Evolutionary conservation across 139 green algal species (phyloP).

Genomic region (Tetradesmus lagerheimii): DNA sequence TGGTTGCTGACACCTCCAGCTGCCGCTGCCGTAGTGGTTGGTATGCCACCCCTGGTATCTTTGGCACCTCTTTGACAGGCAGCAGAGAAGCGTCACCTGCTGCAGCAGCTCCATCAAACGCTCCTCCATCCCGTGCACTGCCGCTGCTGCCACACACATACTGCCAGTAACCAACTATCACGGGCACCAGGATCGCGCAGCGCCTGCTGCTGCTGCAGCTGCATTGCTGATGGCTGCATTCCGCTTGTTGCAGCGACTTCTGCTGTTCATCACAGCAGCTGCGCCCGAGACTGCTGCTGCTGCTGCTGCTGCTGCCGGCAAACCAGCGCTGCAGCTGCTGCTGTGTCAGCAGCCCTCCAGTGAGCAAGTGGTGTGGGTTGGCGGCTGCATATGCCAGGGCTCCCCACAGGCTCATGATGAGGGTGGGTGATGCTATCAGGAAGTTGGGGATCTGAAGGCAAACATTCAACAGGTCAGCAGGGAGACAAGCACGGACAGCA

Average conservation of each 20-base stretch:
- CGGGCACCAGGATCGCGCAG: background rate
- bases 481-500: background rate
- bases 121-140: background rate
- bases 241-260: too few species aligned
- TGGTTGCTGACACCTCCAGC: background rate
- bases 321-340: background rate
- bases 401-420: conserved; percentile 63
- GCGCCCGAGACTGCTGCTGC: conserved; percentile 17
- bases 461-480: background rate
- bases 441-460: conserved; percentile 87
- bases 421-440: conserved; percentile 74
- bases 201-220: background rate
- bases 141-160: background rate
- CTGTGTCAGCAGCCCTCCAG: conserved; percentile 45
- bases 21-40: conserved; percentile 11
- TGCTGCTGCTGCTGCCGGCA: conserved; percentile 24
- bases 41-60: conserved; percentile 15
- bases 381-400: conserved; percentile 50
- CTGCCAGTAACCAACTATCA: background rate
- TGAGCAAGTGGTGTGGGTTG: conserved; percentile 23
- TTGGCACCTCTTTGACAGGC: background rate
- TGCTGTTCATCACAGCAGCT: background rate
- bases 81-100: background rate
- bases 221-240: background rate
- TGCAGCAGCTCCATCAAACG: background rate